These are phyloP conservation scores for Nitzschia sp. DNA, from an alignment of 108 stramenopile genomes.

Conservation along the genomic window DNA sequence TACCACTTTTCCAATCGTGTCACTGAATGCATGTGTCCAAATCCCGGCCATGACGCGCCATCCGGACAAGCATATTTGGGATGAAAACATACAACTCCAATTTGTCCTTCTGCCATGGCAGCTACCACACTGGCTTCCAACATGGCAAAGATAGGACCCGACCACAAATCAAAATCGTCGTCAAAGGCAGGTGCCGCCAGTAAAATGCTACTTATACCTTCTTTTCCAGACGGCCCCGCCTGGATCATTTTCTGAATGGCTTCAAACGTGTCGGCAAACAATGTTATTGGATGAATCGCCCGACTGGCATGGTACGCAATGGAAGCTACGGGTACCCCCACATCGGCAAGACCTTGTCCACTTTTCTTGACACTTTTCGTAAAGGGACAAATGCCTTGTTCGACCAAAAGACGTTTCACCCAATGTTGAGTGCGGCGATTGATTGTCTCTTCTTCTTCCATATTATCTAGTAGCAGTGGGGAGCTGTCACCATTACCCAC, in stretches of 20 bases:
- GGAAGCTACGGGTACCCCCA: slow-evolving; percentile 65
- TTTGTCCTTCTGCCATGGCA: slow-evolving; percentile 54
- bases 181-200: slow-evolving; percentile 80
- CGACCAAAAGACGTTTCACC: slow-evolving; percentile 74
- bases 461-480: background rate
- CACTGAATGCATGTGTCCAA: slow-evolving; percentile 87
- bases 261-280: slow-evolving; percentile 75
- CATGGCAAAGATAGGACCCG: slow-evolving; percentile 83
- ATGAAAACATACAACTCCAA: slow-evolving; percentile 87
- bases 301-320: slow-evolving; percentile 67
- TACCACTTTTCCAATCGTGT: slow-evolving; percentile 76
- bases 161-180: slow-evolving; percentile 67
- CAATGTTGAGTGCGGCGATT: slow-evolving; percentile 68
- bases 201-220: slow-evolving; percentile 69
- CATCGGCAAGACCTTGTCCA: slow-evolving; percentile 71
- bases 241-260: slow-evolving; percentile 71
- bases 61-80: slow-evolving; percentile 75
- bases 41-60: slow-evolving; percentile 79
- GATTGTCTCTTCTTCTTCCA: slow-evolving; percentile 25
- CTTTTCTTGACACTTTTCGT: slow-evolving; percentile 64
- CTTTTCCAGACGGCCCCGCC: slow-evolving; percentile 61
- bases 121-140: slow-evolving; percentile 74
- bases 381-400: slow-evolving; percentile 76
- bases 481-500: background rate
- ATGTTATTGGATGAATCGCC: slow-evolving; percentile 38